These are phyloP conservation scores for Calonectria fujianensis DNA, from an alignment of 2,329 filamentous ascomycete species.

Conservation along the genomic window DNA sequence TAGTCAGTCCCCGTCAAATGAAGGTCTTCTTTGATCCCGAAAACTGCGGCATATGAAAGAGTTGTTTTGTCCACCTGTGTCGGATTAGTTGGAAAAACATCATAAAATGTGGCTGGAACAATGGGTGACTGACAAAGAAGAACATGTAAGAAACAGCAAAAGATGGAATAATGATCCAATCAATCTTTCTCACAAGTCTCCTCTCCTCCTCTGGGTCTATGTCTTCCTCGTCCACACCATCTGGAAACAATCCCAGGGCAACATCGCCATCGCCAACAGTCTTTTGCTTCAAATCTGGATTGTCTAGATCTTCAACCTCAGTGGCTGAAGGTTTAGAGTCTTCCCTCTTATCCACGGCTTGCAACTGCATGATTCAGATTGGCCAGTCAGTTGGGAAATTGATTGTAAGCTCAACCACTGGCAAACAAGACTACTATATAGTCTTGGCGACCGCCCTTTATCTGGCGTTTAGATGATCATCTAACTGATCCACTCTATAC, in stretches of 20 bases:
- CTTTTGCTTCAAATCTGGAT: slow-evolving; percentile 1
- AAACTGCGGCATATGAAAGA: slow-evolving; percentile 2
- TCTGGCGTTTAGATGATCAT: not conserved
- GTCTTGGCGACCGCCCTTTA: not conserved
- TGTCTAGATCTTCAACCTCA: not conserved
- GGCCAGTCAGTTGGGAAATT: too few relatives aligned
- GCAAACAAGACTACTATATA: not conserved
- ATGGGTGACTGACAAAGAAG: slow-evolving; percentile 2
- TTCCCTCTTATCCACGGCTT: not conserved
- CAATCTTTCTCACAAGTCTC: slow-evolving; percentile 17
- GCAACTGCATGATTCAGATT: not conserved
- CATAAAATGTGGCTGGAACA: not conserved
- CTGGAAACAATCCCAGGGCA: not conserved
- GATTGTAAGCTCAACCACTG: not conserved
- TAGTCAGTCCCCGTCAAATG: not conserved
- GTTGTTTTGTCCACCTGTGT: slow-evolving; percentile 14
- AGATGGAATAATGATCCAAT: slow-evolving; percentile 6
- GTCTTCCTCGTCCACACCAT: not conserved
- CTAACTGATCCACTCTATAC: not conserved
- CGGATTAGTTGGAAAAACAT: not conserved
- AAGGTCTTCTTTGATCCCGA: slow-evolving; percentile 10
- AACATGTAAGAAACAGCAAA: slow-evolving; percentile 24
- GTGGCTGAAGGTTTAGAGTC: not conserved
- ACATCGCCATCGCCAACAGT: not conserved
- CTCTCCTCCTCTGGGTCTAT: not conserved